Evolutionary conservation across 129 eudicot species (phyloP).

Genomic region (Deinandra increscens): DNA sequence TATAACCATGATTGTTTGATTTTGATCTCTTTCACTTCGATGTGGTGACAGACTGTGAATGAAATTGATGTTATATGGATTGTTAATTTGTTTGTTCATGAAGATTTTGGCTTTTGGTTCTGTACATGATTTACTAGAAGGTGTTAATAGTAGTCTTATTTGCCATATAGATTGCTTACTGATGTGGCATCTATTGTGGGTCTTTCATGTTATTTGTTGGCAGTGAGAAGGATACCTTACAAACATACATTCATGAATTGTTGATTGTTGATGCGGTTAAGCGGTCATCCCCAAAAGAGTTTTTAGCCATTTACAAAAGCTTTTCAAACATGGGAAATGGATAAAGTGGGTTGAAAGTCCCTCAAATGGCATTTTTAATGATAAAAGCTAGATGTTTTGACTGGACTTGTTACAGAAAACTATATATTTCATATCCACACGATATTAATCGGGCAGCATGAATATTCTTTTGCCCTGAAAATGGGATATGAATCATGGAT

Average conservation of each 20-base stretch:
- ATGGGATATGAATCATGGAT: too few species aligned
- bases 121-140: background rate
- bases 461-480: too few species aligned
- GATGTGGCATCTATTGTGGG: background rate
- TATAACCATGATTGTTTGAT: constrained; percentile 12
- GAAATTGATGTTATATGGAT: background rate
- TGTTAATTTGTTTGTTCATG: background rate
- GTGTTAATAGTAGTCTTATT: background rate
- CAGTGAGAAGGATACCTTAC: background rate
- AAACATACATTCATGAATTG: background rate
- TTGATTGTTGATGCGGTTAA: background rate
- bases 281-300: too few species aligned
- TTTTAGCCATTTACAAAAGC: too few species aligned
- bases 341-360: too few species aligned
- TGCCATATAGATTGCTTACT: too few species aligned
- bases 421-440: too few species aligned
- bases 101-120: background rate
- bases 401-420: too few species aligned
- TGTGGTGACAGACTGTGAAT: background rate
- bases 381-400: too few species aligned
- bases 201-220: background rate
- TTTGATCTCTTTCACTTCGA: background rate
- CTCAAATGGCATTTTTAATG: too few species aligned
- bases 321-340: too few species aligned
- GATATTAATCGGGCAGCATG: too few species aligned